Base-by-base conservation (phyloP, 2,329 filamentous ascomycete species). In the Didymella sp. region DNA sequence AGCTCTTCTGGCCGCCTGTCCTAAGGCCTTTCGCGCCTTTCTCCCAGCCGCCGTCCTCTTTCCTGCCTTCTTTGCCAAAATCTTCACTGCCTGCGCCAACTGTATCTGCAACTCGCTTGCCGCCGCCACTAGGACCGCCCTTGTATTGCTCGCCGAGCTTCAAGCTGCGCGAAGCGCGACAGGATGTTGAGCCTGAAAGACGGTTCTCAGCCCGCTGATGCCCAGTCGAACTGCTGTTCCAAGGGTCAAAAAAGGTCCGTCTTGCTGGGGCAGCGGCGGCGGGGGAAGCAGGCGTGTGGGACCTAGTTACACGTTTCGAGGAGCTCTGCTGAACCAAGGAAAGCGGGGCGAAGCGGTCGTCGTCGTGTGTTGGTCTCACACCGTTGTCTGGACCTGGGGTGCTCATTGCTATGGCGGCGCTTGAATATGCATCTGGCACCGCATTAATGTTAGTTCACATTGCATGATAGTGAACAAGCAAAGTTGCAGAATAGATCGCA, bases 201-300 rank as follows among this genome's bases (percentile, higher is more conserved):
- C 80, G 77, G 57, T 86, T 87, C 58, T 94, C 89, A 38, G 90
- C 86, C 37, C 87, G 84, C 76, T 96, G 92, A 73, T 96, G 91
- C 42, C 91, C 91, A 0, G 89, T 88, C 6, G 88, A 87, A 12
- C 87, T 85, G 13, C 87, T 88, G 76, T 92, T 92, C 87, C 87
- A 90, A 5, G 86, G 81, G 73, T 90, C 88, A 67, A 89, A 89
- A 57, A 73, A 61, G 38, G 55, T 25, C n/a, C 50, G 50, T 28
- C 40, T 51, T 24, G 37, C 27, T 44, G 48, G 41, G 12, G 52
- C 59, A 33, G 53, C 56, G 27, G 51, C 50, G 25, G 57, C 27
- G 15, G 52, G 45, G 24, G 56, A 45, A 31, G 30, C 31, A 57
- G 51, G 17, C 42, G 43, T 21, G 21, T 30, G 40, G 33, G 47